Evolutionary conservation across 2,329 filamentous ascomycete species (phyloP).

Genomic region (Pseudohalonectria lignicola): DNA sequence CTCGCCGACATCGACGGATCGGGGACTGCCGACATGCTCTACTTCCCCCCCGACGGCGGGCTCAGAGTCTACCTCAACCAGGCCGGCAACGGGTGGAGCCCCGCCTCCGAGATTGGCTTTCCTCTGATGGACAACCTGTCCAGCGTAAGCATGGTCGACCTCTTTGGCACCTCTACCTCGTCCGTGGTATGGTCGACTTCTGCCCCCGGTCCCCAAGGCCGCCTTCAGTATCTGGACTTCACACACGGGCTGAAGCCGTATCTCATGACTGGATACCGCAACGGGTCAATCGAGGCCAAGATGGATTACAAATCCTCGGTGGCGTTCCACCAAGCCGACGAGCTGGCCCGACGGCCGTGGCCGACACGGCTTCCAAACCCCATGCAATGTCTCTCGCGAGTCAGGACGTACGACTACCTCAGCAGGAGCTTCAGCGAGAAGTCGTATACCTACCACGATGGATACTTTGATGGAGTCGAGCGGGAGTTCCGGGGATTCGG

Average conservation of each 20-base stretch:
- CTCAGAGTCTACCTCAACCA: constrained; percentile 12
- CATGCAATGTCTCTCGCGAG: constrained; percentile 12
- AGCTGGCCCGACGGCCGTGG: constrained; percentile 12
- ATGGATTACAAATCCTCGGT: constrained; percentile 13
- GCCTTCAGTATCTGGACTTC: constrained; percentile 12
- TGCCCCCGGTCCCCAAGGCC: neutral
- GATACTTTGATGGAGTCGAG: constrained; percentile 16
- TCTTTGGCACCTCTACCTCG: constrained; percentile 10
- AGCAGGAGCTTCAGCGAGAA: neutral
- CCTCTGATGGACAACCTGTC: constrained; percentile 3
- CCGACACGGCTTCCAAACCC: constrained; percentile 14
- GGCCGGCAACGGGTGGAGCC: constrained; percentile 9
- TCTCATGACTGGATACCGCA: constrained; percentile 10
- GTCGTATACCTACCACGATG: constrained; percentile 13
- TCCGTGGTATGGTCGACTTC: constrained; percentile 10
- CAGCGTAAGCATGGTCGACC: constrained; percentile 9
- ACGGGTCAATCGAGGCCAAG: constrained; percentile 11
- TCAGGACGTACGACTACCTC: constrained; percentile 5
- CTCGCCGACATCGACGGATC: constrained; percentile 13
- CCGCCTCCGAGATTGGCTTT: constrained; percentile 3
- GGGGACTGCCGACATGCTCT: constrained; percentile 17
- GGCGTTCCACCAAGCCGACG: constrained; percentile 13
- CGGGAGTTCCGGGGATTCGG: constrained; percentile 19
- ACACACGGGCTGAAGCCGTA: constrained; percentile 11
- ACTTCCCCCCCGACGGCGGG: constrained; percentile 7